These are phyloP conservation scores for Jatropha multifida DNA, from an alignment of 441 rosid species.

Conservation along the genomic window DNA sequence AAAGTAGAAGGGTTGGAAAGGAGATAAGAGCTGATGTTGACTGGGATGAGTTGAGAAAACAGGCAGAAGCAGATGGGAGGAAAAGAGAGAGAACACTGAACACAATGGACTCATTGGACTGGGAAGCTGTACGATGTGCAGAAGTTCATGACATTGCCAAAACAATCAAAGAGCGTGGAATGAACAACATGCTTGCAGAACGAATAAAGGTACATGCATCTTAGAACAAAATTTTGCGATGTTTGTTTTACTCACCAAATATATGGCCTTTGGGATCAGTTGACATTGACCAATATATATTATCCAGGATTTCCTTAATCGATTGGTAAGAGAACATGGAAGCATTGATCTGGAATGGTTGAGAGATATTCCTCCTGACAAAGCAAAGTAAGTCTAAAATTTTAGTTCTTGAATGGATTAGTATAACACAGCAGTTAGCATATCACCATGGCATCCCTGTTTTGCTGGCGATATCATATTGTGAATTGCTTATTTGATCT, in stretches of 20 bases:
- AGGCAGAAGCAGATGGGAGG: conserved; percentile 44
- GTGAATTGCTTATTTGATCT: background rate
- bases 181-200: conserved; percentile 95
- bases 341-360: conserved; percentile 92
- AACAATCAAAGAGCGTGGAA: conserved; percentile 87
- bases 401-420: background rate
- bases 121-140: conserved; percentile 82
- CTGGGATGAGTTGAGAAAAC: conserved; percentile 78
- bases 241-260: conserved; percentile 8
- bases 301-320: conserved; percentile 77
- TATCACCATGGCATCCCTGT: background rate
- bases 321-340: conserved; percentile 76
- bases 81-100: conserved; percentile 57
- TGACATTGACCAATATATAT: conserved; percentile 28
- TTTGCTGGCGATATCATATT: background rate
- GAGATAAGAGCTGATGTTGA: conserved; percentile 50
- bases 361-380: conserved; percentile 74
- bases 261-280: conserved; percentile 12
- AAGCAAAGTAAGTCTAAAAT: conserved; percentile 62
- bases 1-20: conserved; percentile 49
- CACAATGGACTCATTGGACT: conserved; percentile 76
- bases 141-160: conserved; percentile 57
- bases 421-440: background rate
- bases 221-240: conserved; percentile 6
- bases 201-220: conserved; percentile 63